Evolutionary conservation across 768 basidiomycete species (phyloP), one percentile per base, ranked within the genome.

Genomic region (Sutorius australiensis): DNA sequence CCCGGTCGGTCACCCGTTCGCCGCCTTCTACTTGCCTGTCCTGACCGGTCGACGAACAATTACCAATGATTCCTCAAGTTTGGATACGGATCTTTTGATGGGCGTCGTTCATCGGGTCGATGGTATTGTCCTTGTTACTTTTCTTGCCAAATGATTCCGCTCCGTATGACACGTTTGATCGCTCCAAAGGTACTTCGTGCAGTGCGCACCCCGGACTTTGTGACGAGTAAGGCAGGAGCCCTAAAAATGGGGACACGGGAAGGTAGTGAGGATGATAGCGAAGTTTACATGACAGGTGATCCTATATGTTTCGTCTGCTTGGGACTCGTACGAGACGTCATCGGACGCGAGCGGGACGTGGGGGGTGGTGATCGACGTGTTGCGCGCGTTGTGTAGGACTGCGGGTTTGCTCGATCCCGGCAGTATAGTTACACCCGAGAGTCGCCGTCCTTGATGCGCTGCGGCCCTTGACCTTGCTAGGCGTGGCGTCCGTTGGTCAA

Each of bases 41-140:
- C 34, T 46, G 28, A 49, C 40, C 32, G 10, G 9, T 30, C 11
- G 9, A 44, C 46, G 6, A 17, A 24, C 11, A 37, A 61, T 54
- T 60, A 33, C 53, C 53, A 51, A 51, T 60, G 24, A 4, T 24
- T 24, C 19, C 17, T 38, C 19, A 24, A 24, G 57, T 47, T n/a
- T 39, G 30, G 21, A 39, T 32, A 33, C 38, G 34, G 53, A 24
- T n/a, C 37, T 48, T 40, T 39, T 47, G 24, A n/a, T 10, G 32
- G 28, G 24, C n/a, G 48, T 40, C 45, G 32, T 38, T 24, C 19
- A 33, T 27, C 49, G 39, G 43, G n/a, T 28, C 17, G 17, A 27
- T 12, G 11, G n/a, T 57, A 48, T 58, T 47, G 55, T 60, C 57
- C 19, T 3, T 12, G 24, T 43, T 36, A 1, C 36, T 30, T 36